A percentile compares a stretch with the other conserved stretches of the same genome.
phyloP scores from a whole-genome alignment of 352 stramenopile genomes.

The Globisporangium carolinianum region DNA sequence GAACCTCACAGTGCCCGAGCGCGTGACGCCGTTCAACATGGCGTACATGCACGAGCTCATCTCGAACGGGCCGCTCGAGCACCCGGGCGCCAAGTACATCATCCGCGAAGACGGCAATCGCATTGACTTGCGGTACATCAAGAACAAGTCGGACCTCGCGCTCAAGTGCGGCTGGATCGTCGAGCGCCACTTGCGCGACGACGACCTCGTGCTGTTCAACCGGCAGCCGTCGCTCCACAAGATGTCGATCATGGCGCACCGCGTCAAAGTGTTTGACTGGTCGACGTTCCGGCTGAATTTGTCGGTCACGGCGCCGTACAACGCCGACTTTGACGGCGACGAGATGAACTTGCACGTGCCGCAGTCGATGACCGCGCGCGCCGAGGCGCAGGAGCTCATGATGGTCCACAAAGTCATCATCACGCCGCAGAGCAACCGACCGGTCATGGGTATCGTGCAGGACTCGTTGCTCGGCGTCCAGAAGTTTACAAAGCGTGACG shows the following conservation, averaged over 20 bases:
- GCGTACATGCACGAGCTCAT: conserved; percentile 94
- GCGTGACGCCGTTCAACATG: conserved; percentile 99
- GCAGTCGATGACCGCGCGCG: conserved; percentile 95
- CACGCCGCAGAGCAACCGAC: conserved; percentile 96
- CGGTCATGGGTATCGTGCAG: conserved; percentile 99
- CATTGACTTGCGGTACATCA: conserved; percentile 98
- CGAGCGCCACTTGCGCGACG: conserved; percentile 96
- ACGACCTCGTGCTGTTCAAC: conserved; percentile 99
- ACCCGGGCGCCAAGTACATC: conserved; percentile 98
- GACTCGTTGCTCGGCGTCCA: conserved; percentile 96
- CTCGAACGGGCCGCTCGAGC: conserved; percentile 92
- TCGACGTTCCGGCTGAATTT: conserved; percentile 99
- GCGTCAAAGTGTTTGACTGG: conserved; percentile 98
- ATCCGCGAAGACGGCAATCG: conserved; percentile 96
- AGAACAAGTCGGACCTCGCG: conserved; percentile 94
- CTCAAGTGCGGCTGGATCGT: conserved; percentile 98
- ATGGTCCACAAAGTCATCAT: conserved; percentile 98
- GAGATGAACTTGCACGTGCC: conserved; percentile 99
- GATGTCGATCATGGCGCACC: conserved; percentile 99
- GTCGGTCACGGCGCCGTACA: conserved; percentile 97
- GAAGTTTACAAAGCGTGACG: conserved; percentile 98
- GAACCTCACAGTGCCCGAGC: conserved; percentile 98
- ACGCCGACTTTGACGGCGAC: conserved; percentile 99
- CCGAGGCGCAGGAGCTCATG: conserved; percentile 98
- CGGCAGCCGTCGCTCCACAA: conserved; percentile 99